Percentiles rank a stretch among this genome's conserved stretches.
phyloP scores from a whole-genome alignment of 768 basidiomycete species.

The Termitomyces sp. region DNA sequence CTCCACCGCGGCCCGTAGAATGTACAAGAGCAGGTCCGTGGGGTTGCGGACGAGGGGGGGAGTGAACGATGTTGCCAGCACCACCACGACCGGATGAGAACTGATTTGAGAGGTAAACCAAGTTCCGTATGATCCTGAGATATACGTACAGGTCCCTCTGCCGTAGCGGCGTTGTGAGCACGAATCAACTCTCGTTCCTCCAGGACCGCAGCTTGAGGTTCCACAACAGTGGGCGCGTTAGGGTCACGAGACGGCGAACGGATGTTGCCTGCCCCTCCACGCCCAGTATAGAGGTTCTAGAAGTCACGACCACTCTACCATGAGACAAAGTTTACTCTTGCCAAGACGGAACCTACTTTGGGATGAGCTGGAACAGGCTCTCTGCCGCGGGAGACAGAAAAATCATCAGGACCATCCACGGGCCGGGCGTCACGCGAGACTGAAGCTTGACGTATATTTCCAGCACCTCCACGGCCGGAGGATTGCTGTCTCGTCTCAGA shows the following conservation, averaged over 20 bases:
- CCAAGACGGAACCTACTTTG: constrained; percentile 22
- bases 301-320: not conserved
- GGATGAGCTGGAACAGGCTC: constrained; percentile 38
- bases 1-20: constrained; percentile 60
- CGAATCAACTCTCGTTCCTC: constrained; percentile 35
- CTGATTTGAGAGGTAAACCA: constrained; percentile 17
- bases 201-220: constrained; percentile 20
- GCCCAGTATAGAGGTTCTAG: constrained; percentile 54
- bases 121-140: not conserved
- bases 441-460: constrained; percentile 56
- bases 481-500: constrained; percentile 32
- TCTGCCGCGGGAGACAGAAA: constrained; percentile 54
- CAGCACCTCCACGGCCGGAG: constrained; percentile 63
- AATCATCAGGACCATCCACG: constrained; percentile 46
- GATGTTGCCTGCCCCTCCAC: constrained; percentile 85
- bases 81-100: constrained; percentile 66
- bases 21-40: constrained; percentile 32
- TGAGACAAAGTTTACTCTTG: not conserved
- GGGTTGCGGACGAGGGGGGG: constrained; percentile 40
- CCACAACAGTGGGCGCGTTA: constrained; percentile 16
- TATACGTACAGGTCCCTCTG: constrained; percentile 29
- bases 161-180: constrained; percentile 24
- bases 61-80: constrained; percentile 49
- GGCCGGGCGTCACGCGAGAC: constrained; percentile 39
- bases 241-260: constrained; percentile 67